phyloP scores from a whole-genome alignment of 208 protist species.

The Leishmania lainsoni region DNA sequence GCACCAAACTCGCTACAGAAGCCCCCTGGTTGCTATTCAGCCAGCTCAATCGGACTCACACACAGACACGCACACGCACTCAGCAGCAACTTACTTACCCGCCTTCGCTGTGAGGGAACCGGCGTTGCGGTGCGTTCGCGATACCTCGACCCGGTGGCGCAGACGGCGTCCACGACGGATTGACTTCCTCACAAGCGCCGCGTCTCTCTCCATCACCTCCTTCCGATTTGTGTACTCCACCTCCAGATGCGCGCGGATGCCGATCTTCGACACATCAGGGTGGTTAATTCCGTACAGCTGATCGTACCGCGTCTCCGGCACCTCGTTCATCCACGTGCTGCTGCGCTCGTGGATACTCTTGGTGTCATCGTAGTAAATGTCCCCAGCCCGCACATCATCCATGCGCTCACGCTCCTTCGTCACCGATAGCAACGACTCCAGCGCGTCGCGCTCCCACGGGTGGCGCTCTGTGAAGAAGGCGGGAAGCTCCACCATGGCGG shows the following conservation, averaged over 20 bases:
- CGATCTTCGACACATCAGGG: constrained; percentile 84
- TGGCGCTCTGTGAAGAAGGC: constrained; percentile 79
- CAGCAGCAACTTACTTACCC: constrained; percentile 14
- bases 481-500: constrained; percentile 67
- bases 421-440: constrained; percentile 69
- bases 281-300: constrained; percentile 85
- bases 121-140: constrained; percentile 79
- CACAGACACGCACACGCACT: background rate
- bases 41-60: background rate
- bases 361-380: constrained; percentile 82
- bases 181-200: constrained; percentile 72
- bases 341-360: constrained; percentile 77
- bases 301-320: constrained; percentile 91
- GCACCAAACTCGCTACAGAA: background rate
- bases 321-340: constrained; percentile 85
- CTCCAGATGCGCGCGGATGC: constrained; percentile 83
- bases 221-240: constrained; percentile 81
- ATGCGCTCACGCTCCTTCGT: constrained; percentile 51
- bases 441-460: constrained; percentile 73
- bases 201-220: constrained; percentile 80
- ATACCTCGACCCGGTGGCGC: constrained; percentile 69
- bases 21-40: background rate
- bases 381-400: constrained; percentile 79
- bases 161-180: constrained; percentile 73
- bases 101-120: constrained; percentile 38